phyloP scores from a whole-genome alignment of 129 eudicot species.

The Calendula officinalis region DNA sequence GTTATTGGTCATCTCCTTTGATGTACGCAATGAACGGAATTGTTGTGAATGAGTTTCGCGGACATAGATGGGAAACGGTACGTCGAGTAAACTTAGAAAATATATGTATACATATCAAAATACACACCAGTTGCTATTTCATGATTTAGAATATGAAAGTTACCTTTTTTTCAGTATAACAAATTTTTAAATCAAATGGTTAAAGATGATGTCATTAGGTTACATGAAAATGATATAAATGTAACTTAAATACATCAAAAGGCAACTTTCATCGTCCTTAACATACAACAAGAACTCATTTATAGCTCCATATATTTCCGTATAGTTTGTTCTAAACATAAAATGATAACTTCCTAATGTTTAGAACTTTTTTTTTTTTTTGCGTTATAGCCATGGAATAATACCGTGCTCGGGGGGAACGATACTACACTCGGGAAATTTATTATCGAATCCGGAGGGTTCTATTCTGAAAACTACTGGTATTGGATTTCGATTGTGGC shows the following conservation, averaged over 20 bases:
- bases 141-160: too few species aligned
- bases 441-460: conserved; percentile 48
- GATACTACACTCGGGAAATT: conserved; percentile 44
- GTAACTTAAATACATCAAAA: too few species aligned
- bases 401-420: conserved; percentile 40
- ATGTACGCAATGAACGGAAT: conserved; percentile 82
- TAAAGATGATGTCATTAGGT: background rate
- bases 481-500: conserved; percentile 73
- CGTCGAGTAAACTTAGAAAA: too few species aligned
- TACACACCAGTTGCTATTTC: too few species aligned
- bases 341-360: background rate
- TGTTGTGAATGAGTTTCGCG: conserved; percentile 71
- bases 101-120: too few species aligned
- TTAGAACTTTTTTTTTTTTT: background rate
- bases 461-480: conserved; percentile 55
- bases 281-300: too few species aligned
- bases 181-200: conserved; percentile 18
- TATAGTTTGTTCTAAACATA: background rate
- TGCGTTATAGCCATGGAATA: conserved; percentile 19
- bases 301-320: too few species aligned
- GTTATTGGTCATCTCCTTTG: conserved; percentile 83
- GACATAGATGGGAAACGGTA: conserved; percentile 62
- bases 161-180: too few species aligned
- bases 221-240: too few species aligned
- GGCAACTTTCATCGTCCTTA: too few species aligned